A percentile compares a stretch with the other conserved stretches of the same genome.
These are phyloP conservation scores for Neofusicoccum cordaticola DNA, from an alignment of 2,329 filamentous ascomycete genomes.

Conservation along the genomic window DNA sequence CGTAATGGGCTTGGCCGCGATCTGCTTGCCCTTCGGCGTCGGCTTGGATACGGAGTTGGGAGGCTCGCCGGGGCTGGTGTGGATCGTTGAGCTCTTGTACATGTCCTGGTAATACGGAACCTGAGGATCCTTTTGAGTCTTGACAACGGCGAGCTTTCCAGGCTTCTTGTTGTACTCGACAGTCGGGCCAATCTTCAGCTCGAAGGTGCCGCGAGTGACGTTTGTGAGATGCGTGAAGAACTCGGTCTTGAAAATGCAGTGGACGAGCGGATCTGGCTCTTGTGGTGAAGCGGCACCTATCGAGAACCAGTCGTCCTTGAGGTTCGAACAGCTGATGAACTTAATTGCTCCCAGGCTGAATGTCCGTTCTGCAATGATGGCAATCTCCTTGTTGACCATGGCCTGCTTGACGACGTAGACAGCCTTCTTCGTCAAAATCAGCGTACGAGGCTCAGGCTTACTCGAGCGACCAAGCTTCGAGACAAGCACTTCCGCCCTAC, in stretches of 20 bases:
- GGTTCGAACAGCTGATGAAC: conserved; percentile 74
- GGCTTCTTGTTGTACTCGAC: conserved; percentile 95
- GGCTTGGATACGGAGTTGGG: conserved; percentile 78
- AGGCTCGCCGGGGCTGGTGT: conserved; percentile 80
- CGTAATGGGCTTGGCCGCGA: conserved; percentile 86
- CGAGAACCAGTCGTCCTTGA: conserved; percentile 96
- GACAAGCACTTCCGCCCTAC: conserved; percentile 82
- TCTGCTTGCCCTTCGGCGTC: conserved; percentile 81
- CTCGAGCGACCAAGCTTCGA: conserved; percentile 96
- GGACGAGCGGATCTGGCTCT: conserved; percentile 89
- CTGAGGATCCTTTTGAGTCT: conserved; percentile 83
- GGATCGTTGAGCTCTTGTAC: conserved; percentile 92
- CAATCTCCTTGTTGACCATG: conserved; percentile 75
- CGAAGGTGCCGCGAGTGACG: conserved; percentile 75
- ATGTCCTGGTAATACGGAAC: conserved; percentile 65
- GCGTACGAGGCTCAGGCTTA: conserved; percentile 81
- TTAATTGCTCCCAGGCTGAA: conserved; percentile 86
- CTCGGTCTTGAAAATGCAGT: conserved; percentile 94
- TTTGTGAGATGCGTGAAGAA: conserved; percentile 89
- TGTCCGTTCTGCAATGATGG: conserved; percentile 77
- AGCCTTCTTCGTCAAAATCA: conserved; percentile 81
- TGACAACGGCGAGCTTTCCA: conserved; percentile 83
- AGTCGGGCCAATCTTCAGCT: conserved; percentile 73
- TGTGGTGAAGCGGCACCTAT: conserved; percentile 85
- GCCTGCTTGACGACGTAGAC: conserved; percentile 87